These are phyloP conservation scores for Endotrypanum monterogeii DNA, from an alignment of 208 protist genomes.

Conservation along the genomic window DNA sequence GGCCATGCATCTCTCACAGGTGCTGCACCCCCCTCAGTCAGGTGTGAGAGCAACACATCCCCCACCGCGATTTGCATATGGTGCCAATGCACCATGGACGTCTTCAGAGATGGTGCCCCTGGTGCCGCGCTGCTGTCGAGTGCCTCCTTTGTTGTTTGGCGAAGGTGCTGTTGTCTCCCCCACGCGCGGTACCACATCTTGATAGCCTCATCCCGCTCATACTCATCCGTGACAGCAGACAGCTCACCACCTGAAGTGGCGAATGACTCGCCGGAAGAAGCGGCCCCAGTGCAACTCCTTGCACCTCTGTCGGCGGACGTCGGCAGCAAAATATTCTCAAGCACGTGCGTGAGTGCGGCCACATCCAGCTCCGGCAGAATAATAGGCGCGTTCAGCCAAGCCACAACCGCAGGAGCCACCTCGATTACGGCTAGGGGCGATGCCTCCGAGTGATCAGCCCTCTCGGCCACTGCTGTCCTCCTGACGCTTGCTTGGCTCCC, in stretches of 20 bases:
- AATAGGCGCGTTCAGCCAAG: conserved; percentile 19
- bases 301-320: background rate
- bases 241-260: background rate
- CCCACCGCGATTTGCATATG: background rate
- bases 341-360: background rate
- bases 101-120: background rate
- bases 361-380: conserved; percentile 3
- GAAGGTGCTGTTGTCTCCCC: conserved; percentile 1
- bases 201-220: background rate
- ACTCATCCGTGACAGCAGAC: background rate
- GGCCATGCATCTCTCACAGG: background rate
- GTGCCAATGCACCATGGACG: conserved; percentile 7
- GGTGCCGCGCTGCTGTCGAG: background rate
- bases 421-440: conserved; percentile 14
- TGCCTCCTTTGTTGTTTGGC: background rate
- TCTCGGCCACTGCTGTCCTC: background rate
- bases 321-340: background rate
- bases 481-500: background rate
- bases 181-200: conserved; percentile 14
- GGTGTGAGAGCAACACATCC: conserved; percentile 3
- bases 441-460: background rate
- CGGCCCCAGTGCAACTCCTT: background rate
- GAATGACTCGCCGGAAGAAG: background rate
- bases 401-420: conserved; percentile 11
- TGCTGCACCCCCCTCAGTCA: background rate